Conservation (phyloP, 768 basidiomycete genomes). For the Gautieria morchelliformis region DNA sequence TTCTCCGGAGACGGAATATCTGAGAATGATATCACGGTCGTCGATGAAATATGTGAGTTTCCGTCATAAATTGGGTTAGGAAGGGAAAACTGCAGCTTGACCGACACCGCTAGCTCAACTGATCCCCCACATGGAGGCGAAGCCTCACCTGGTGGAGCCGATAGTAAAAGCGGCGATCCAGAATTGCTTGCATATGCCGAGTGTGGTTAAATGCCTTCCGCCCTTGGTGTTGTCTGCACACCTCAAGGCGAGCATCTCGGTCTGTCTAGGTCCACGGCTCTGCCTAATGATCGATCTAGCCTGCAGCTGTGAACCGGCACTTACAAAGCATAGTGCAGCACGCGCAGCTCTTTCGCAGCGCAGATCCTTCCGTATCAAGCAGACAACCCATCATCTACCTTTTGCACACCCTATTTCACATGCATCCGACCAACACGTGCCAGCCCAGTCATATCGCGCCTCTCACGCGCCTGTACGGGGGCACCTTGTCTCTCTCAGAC, state of each 20-base stretch:
- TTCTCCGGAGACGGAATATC: conserved; percentile 27
- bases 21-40: background rate
- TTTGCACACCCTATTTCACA: conserved; percentile 56
- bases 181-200: conserved; percentile 37
- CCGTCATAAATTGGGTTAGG: background rate
- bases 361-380: conserved; percentile 15
- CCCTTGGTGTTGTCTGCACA: conserved; percentile 30
- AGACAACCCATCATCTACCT: conserved; percentile 35
- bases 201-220: conserved; percentile 21
- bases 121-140: conserved; percentile 28
- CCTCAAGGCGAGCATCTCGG: conserved; percentile 48
- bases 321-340: conserved; percentile 72
- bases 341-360: conserved; percentile 45
- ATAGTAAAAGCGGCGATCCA: conserved; percentile 56
- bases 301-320: conserved; percentile 60
- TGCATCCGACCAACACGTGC: conserved; percentile 76
- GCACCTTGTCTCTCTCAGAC: conserved; percentile 60
- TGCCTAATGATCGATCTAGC: conserved; percentile 29
- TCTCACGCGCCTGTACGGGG: conserved; percentile 63
- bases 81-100: background rate
- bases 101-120: background rate
- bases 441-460: conserved; percentile 79
- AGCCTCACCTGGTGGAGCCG: conserved; percentile 60
- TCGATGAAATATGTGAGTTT: conserved; percentile 4
- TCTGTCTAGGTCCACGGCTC: background rate